Percentiles rank a stretch among this genome's conserved stretches.
These are phyloP conservation scores for Vigna angularis DNA, from an alignment of 306 rosid species.

Conservation along the genomic window DNA sequence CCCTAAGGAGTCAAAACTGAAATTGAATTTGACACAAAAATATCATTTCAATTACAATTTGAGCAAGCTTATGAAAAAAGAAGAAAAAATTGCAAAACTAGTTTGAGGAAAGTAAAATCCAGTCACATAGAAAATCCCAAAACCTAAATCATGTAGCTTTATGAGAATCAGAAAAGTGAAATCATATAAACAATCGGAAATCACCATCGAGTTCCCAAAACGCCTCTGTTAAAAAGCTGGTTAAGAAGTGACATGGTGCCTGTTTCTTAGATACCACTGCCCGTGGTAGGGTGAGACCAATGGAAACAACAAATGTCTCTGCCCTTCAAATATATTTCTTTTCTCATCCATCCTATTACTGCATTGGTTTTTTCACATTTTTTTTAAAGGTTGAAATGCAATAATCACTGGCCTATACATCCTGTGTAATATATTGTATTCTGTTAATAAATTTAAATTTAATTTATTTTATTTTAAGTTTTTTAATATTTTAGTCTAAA, in stretches of 20 bases:
- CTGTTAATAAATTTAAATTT: too few species aligned
- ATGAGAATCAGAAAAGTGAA: constrained; percentile 5
- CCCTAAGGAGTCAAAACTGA: neutral
- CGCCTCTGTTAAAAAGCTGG: constrained; percentile 95
- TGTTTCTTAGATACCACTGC: constrained; percentile 20
- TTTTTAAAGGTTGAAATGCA: too few species aligned
- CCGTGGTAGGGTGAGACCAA: neutral
- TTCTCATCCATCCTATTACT: neutral
- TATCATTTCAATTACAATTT: constrained; percentile 25
- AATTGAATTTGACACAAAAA: constrained; percentile 20
- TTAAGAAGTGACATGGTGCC: constrained; percentile 83
- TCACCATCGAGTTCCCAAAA: constrained; percentile 88
- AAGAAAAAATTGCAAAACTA: neutral
- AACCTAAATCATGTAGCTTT: constrained; percentile 7
- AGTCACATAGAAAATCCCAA: constrained; percentile 6
- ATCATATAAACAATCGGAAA: constrained; percentile 20
- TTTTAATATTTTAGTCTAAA: too few species aligned
- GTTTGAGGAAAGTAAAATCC: constrained; percentile 11
- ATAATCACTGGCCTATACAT: too few species aligned
- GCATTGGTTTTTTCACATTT: too few species aligned
- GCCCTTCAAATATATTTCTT: neutral
- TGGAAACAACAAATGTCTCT: neutral
- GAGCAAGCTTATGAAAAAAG: neutral
- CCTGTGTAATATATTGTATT: too few species aligned
- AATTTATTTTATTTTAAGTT: too few species aligned